phyloP scores from a whole-genome alignment of 352 stramenopile species.

The Globisporangium recalcitrans region DNA sequence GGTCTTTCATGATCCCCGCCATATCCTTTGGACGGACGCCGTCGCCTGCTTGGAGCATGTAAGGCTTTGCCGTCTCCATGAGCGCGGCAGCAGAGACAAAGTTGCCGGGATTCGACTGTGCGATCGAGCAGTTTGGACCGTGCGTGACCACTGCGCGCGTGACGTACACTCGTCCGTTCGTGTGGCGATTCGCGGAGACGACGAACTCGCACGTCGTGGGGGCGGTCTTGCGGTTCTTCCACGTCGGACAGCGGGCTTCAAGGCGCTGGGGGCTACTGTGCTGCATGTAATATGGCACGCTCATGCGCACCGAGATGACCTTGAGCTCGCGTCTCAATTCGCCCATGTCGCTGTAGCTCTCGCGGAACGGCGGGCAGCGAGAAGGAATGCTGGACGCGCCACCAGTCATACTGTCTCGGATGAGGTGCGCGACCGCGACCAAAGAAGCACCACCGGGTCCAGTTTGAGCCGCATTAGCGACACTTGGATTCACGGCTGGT shows the following conservation, averaged over 20 bases:
- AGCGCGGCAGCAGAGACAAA: slow-evolving; percentile 58
- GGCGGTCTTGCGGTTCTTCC: slow-evolving; percentile 59
- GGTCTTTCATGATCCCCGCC: slow-evolving; percentile 78
- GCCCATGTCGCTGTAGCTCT: slow-evolving; percentile 73
- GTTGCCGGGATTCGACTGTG: slow-evolving; percentile 39
- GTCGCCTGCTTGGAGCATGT: slow-evolving; percentile 51
- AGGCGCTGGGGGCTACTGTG: slow-evolving; percentile 78
- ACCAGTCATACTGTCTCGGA: slow-evolving; percentile 1
- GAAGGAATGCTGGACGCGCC: slow-evolving; percentile 1
- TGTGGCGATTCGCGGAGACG: slow-evolving; percentile 69
- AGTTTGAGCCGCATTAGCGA: neutral
- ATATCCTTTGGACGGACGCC: slow-evolving; percentile 70
- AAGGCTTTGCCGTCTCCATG: slow-evolving; percentile 70
- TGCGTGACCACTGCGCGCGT: slow-evolving; percentile 53
- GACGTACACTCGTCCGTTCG: slow-evolving; percentile 70
- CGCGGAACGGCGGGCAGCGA: slow-evolving; percentile 52
- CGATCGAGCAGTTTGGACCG: slow-evolving; percentile 36
- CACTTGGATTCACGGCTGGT: neutral
- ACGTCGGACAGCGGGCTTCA: slow-evolving; percentile 71
- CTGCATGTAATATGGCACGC: slow-evolving; percentile 74
- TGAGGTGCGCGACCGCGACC: slow-evolving; percentile 4
- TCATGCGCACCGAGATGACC: slow-evolving; percentile 65
- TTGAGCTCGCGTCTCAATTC: slow-evolving; percentile 71
- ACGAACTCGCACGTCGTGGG: slow-evolving; percentile 56
- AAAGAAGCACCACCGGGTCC: neutral